phyloP scores from a whole-genome alignment of 1,284 basidiomycete genomes.

The Pulchroboletus neoregius region DNA sequence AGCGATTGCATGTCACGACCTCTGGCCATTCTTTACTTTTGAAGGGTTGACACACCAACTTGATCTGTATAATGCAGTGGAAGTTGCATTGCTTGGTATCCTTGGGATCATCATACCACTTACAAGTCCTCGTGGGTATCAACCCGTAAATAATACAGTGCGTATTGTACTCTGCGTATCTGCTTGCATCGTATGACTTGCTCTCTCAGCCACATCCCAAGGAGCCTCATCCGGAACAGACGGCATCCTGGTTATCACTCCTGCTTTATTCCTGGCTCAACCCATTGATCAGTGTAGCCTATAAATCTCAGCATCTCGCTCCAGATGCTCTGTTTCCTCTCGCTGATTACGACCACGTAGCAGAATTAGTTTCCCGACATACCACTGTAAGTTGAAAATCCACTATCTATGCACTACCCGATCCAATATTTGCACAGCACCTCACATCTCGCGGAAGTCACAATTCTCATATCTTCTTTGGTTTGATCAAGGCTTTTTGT shows the following conservation, averaged over 20 bases:
- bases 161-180: slow-evolving; percentile 1
- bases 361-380: slow-evolving; percentile 35
- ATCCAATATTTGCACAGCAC: slow-evolving; percentile 1
- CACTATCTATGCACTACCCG: neutral
- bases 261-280: slow-evolving; percentile 59
- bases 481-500: slow-evolving; percentile 14
- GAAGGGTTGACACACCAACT: neutral
- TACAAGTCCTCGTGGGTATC: slow-evolving; percentile 5
- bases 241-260: slow-evolving; percentile 54
- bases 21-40: slow-evolving; percentile 16
- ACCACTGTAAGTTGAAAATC: slow-evolving; percentile 34
- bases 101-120: slow-evolving; percentile 9
- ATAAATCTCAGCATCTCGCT: slow-evolving; percentile 40
- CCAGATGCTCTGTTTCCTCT: slow-evolving; percentile 51
- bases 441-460: neutral
- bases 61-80: neutral
- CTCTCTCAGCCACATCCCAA: slow-evolving; percentile 25
- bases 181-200: neutral
- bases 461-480: slow-evolving; percentile 9
- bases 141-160: slow-evolving; percentile 2
- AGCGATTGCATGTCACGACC: slow-evolving; percentile 6
- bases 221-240: slow-evolving; percentile 68
- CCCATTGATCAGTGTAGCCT: slow-evolving; percentile 45
- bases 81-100: slow-evolving; percentile 5
- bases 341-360: slow-evolving; percentile 52